Evolutionary conservation across 495 filamentous ascomycete genomes (phyloP).

Genomic region (Paragyromitra xinjiangensis): DNA sequence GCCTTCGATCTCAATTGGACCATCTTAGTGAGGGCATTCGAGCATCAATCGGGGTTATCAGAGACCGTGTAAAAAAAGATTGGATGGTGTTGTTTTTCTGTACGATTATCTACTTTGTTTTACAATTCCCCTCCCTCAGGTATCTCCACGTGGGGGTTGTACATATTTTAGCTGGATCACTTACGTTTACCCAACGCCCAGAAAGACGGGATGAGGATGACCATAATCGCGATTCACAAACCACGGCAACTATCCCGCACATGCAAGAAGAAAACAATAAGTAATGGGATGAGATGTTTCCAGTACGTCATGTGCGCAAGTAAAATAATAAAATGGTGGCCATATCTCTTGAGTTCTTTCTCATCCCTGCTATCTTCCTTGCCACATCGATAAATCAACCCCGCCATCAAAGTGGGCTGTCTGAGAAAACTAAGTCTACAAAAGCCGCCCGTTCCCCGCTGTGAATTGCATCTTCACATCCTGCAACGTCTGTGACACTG

Average conservation of each 20-base stretch:
- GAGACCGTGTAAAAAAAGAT: constrained; percentile 30
- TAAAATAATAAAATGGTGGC: constrained; percentile 20
- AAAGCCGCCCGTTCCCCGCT: constrained; percentile 40
- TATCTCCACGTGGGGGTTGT: constrained; percentile 49
- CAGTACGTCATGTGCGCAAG: constrained; percentile 43
- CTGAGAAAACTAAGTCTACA: constrained; percentile 38
- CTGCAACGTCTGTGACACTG: constrained; percentile 22
- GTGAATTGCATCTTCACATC: constrained; percentile 23
- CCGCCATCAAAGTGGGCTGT: constrained; percentile 36
- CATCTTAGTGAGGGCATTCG: constrained; percentile 22
- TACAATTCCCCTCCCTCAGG: constrained; percentile 33
- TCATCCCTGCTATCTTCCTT: constrained; percentile 35
- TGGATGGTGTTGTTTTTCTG: constrained; percentile 34
- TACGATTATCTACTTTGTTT: constrained; percentile 34
- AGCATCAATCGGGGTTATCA: constrained; percentile 28
- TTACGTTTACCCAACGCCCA: constrained; percentile 47
- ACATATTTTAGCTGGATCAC: constrained; percentile 46
- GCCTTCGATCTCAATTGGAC: constrained; percentile 5
- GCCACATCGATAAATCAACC: constrained; percentile 34
- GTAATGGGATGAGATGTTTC: constrained; percentile 50
- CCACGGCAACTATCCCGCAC: constrained; percentile 35
- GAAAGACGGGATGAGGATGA: constrained; percentile 22
- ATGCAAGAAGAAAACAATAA: constrained; percentile 30
- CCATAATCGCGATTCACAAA: constrained; percentile 27
- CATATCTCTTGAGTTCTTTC: constrained; percentile 33